Conservation (phyloP, 306 rosid genomes). For the Oxytropis ochrocephala region DNA sequence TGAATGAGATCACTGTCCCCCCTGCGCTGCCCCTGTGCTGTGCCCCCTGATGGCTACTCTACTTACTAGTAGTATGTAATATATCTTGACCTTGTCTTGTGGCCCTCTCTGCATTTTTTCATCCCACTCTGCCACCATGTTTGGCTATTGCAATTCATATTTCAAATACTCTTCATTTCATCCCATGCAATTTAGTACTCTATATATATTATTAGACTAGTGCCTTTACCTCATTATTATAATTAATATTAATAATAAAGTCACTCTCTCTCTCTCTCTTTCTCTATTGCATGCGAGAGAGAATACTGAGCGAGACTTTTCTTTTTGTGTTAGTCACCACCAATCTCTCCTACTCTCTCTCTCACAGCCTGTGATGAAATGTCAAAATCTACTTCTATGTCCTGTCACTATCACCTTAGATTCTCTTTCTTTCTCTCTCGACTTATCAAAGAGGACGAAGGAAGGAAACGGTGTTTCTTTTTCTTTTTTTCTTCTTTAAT, state of each 20-base stretch:
- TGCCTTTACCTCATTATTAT: too few species aligned
- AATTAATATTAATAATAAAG: too few species aligned
- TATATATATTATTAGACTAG: too few species aligned
- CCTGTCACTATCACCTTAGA: conserved; percentile 57
- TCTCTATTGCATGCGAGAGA: too few species aligned
- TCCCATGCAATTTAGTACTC: conserved; percentile 10
- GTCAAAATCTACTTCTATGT: conserved; percentile 65
- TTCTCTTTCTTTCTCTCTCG: conserved; percentile 26
- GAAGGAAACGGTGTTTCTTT: neutral
- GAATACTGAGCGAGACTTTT: too few species aligned
- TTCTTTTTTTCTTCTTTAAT: neutral
- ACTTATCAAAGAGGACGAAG: neutral
- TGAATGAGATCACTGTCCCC: conserved; percentile 27
- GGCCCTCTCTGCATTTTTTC: conserved; percentile 21
- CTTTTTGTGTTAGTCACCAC: too few species aligned
- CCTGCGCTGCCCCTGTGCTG: neutral
- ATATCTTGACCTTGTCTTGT: neutral
- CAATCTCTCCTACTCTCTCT: too few species aligned
- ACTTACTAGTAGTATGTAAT: neutral
- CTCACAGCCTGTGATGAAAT: conserved; percentile 27
- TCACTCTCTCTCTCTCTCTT: too few species aligned
- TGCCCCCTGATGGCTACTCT: conserved; percentile 34
- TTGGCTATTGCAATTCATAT: conserved; percentile 10
- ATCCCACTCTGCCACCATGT: conserved; percentile 20
- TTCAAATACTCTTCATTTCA: neutral